phyloP scores from a whole-genome alignment of 345 rosid genomes.

The Gynandropsis gynandra region DNA sequence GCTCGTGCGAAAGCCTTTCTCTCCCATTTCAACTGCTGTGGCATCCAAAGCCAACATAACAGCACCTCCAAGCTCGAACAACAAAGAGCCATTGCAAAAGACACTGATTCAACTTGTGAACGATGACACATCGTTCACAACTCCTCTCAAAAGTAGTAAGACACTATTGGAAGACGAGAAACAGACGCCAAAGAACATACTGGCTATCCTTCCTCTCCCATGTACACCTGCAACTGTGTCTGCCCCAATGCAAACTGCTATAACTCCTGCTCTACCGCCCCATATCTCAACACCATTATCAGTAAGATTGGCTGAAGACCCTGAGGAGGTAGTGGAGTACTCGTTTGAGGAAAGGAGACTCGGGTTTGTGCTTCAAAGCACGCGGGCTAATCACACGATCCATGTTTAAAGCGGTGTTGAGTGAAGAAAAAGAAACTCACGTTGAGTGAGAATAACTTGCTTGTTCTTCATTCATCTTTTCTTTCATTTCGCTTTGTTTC shows the following conservation, averaged over 20 bases:
- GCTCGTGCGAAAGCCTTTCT: slow-evolving; percentile 77
- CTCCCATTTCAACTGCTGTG: slow-evolving; percentile 51
- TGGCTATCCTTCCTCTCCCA: slow-evolving; percentile 42
- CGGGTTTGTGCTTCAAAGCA: slow-evolving; percentile 49
- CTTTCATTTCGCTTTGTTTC: not conserved
- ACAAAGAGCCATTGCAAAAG: slow-evolving; percentile 31
- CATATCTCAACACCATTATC: slow-evolving; percentile 6
- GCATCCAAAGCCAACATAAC: slow-evolving; percentile 43
- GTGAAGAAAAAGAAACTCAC: too few relatives aligned
- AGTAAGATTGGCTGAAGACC: slow-evolving; percentile 21
- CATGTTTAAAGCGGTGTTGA: slow-evolving; percentile 30
- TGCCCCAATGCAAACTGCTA: slow-evolving; percentile 67
- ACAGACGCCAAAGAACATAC: slow-evolving; percentile 43
- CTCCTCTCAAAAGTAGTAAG: slow-evolving; percentile 41
- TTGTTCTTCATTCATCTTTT: not conserved
- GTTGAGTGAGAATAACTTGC: too few relatives aligned
- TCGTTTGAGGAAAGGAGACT: slow-evolving; percentile 90
- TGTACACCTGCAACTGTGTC: slow-evolving; percentile 61
- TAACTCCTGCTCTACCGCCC: slow-evolving; percentile 59
- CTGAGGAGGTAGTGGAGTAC: slow-evolving; percentile 53
- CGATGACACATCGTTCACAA: slow-evolving; percentile 28
- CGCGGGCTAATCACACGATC: slow-evolving; percentile 34
- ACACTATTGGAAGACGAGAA: slow-evolving; percentile 44
- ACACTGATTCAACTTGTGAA: not conserved
- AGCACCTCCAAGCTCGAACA: slow-evolving; percentile 16